Evolutionary conservation across 805 yeast species (phyloP), one percentile per base, ranked within the genome.

Genomic region (Candida ipomoeae): DNA sequence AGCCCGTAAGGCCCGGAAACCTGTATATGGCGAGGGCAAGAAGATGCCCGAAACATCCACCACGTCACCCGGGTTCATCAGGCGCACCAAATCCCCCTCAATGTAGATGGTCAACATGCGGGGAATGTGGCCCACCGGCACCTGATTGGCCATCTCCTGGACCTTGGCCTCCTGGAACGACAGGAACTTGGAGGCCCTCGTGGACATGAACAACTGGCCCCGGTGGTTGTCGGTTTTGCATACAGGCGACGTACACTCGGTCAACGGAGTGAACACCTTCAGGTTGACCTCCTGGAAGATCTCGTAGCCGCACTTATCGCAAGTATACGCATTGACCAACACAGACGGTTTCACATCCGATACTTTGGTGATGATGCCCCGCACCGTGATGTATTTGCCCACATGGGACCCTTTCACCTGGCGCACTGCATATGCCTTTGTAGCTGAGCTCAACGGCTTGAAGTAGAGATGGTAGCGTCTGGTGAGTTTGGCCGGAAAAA

Each of bases 121-220:
- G 44, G 99, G 99, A 55, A 94, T 94, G 67, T 92, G 97, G 48
- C 99, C 99, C 29, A 91, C 92, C 0, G 99, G 99, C 15, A 94
- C 99, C 71, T 94, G 99, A 57, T 85, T 85, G 4, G 98, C 88
- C 65, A 92, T 74, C 69, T 94, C 99, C 73, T 94, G 99, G 54
- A 94, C 78, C 62, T 89, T 85, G 49, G 91, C 94, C 62, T 94
- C 99, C 72, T 94, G 99, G 77, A 91, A 94, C 6, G 96, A 88
- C 48, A 86, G 78, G 63, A 95, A 94, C 70, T 94, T 94, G 32
- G 97, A 90, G 2, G 99, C 99, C 61, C 99, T 81, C 11, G 98
- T 90, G 41, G 92, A 82, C 82, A 91, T 87, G 67, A 87, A 89
- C 47, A 94, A 75, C 71, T 89, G 90, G 50, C 99, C 99, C 65